Percentiles rank a stretch among this genome's conserved stretches.
Conservation (phyloP, 768 basidiomycete species). For the Calocybe indica region DNA sequence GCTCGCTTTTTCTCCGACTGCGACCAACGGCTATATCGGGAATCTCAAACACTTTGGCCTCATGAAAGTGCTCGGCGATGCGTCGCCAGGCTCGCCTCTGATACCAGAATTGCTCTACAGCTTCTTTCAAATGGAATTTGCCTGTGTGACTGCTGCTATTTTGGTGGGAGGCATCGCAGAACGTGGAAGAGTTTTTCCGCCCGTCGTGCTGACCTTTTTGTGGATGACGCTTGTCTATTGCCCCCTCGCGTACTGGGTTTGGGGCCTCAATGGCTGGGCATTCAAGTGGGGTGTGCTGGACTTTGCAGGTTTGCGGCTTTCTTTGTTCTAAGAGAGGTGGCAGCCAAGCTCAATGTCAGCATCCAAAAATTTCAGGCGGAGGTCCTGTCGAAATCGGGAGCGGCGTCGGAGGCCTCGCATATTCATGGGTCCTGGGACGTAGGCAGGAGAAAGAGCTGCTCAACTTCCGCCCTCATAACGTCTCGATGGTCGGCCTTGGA, state of each 20-base stretch:
- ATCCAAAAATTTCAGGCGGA: constrained; percentile 42
- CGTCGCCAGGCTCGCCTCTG: constrained; percentile 74
- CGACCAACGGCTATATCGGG: constrained; percentile 72
- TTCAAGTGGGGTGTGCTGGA: constrained; percentile 82
- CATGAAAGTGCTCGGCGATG: constrained; percentile 59
- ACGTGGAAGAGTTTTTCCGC: constrained; percentile 77
- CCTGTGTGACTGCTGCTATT: constrained; percentile 74
- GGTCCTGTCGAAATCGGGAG: constrained; percentile 87
- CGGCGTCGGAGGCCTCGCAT: constrained; percentile 81
- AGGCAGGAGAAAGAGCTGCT: constrained; percentile 65
- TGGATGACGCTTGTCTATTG: constrained; percentile 90
- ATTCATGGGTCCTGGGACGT: constrained; percentile 81
- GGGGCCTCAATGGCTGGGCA: constrained; percentile 80
- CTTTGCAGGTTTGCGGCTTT: constrained; percentile 60
- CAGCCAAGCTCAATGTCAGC: constrained; percentile 1
- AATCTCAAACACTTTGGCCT: constrained; percentile 79
- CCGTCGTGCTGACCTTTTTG: constrained; percentile 73
- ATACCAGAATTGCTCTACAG: constrained; percentile 81
- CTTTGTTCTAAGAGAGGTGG: not conserved
- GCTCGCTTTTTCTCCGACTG: constrained; percentile 75
- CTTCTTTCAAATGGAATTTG: constrained; percentile 87
- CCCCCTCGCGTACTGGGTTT: constrained; percentile 82
- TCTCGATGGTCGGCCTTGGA: constrained; percentile 76
- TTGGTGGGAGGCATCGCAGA: constrained; percentile 80
- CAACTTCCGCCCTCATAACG: constrained; percentile 87